Percentiles rank a stretch among this genome's conserved stretches.
These are phyloP conservation scores for Boeremia lycopersici DNA, from an alignment of 2,329 filamentous ascomycete genomes.

Conservation along the genomic window DNA sequence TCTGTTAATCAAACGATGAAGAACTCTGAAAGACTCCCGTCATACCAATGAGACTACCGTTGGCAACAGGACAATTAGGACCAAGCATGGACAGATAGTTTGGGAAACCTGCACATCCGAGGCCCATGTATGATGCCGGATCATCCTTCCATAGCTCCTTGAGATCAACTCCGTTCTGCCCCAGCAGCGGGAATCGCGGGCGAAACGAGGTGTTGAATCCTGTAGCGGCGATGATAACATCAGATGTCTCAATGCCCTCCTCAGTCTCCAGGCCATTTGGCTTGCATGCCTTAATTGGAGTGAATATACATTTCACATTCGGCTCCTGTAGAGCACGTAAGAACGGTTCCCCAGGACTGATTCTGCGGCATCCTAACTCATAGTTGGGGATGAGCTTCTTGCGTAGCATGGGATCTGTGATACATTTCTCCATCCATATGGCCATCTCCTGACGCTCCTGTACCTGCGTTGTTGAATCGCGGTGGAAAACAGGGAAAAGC, in stretches of 20 bases:
- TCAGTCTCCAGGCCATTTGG: constrained; percentile 2
- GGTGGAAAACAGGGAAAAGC: constrained; percentile 8
- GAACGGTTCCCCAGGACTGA: constrained; percentile 13
- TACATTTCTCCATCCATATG: neutral
- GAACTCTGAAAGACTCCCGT: neutral
- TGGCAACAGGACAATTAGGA: constrained; percentile 16
- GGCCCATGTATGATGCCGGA: constrained; percentile 10
- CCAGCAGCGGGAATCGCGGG: constrained; percentile 8
- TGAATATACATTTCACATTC: constrained; percentile 12
- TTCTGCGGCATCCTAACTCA: constrained; percentile 11
- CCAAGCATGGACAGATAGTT: constrained; percentile 17
- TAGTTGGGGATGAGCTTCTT: constrained; percentile 13
- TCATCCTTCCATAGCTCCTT: constrained; percentile 10
- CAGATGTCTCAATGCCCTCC: constrained; percentile 1
- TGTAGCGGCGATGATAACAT: constrained; percentile 15
- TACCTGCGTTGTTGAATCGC: constrained; percentile 1
- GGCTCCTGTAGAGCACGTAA: constrained; percentile 6
- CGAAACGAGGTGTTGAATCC: constrained; percentile 15
- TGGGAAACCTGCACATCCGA: constrained; percentile 11
- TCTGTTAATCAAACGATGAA: neutral
- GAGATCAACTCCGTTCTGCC: constrained; percentile 3
- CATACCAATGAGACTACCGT: constrained; percentile 16
- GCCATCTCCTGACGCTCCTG: neutral
- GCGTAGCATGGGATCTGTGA: constrained; percentile 1
- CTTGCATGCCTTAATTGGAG: constrained; percentile 1